Percentiles rank a stretch among this genome's conserved stretches.
phyloP scores from a whole-genome alignment of 371 early-diverging fungal species.

The Mortierella sp. region DNA sequence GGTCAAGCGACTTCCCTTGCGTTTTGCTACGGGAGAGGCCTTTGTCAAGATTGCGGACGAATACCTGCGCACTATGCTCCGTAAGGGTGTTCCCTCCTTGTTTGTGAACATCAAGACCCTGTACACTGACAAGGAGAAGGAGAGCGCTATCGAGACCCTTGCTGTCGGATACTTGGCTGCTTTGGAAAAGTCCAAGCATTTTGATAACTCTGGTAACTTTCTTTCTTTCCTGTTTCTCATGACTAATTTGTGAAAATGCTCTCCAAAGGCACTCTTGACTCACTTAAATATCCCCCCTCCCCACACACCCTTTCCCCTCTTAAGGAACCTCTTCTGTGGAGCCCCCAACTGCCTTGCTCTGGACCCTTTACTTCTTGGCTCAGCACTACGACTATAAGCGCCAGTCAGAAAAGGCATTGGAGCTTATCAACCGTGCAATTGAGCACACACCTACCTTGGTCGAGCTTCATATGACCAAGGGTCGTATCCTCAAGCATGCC shows the following conservation, averaged over 20 bases:
- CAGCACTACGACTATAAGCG: constrained; percentile 84
- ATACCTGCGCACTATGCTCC: constrained; percentile 76
- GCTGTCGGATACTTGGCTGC: constrained; percentile 67
- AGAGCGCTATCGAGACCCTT: constrained; percentile 69
- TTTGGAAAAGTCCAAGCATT: constrained; percentile 61
- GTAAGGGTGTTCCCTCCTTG: constrained; percentile 93
- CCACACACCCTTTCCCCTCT: neutral
- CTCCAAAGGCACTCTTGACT: neutral
- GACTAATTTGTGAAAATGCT: neutral
- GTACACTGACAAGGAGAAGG: constrained; percentile 76
- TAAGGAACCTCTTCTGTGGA: constrained; percentile 59
- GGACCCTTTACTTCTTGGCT: constrained; percentile 91
- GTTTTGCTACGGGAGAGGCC: constrained; percentile 75
- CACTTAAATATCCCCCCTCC: too few relatives aligned
- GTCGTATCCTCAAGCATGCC: constrained; percentile 92
- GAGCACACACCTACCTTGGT: constrained; percentile 88
- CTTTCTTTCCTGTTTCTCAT: neutral
- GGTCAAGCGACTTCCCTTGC: constrained; percentile 78
- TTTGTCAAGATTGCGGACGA: constrained; percentile 73
- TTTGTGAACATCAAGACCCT: constrained; percentile 85
- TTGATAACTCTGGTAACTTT: constrained; percentile 52
- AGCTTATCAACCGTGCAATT: constrained; percentile 83
- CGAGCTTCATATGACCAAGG: constrained; percentile 93
- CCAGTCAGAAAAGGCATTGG: constrained; percentile 75
- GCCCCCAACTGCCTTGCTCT: constrained; percentile 84